Evolutionary conservation across 2,329 filamentous ascomycete genomes (phyloP), one percentile per base, ranked within the genome.

Genomic region (Alternaria ethzedia): DNA sequence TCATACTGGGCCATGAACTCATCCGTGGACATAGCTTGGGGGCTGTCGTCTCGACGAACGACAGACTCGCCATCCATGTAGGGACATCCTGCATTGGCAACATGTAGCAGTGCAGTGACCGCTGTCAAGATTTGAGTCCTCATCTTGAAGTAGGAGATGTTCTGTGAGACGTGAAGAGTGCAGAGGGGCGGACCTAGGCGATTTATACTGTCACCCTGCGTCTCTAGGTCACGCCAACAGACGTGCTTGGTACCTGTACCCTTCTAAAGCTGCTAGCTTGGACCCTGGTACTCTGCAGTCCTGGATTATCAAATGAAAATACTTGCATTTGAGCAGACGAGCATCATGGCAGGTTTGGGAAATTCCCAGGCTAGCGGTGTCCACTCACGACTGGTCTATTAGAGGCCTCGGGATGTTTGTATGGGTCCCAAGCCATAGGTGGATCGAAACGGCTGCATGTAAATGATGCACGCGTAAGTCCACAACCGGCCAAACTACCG

Each of bases 1-100:
- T 80, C 78, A 45, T 71, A 81, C 36, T 79, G 63, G n/a, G 68
- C 66, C 66, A 81, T 57, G 57, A 80, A 80, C 11, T 80, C 73
- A 28, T 78, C 72, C 2, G 78, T 79, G 8, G 68, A 63, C 41
- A 52, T 61, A 17, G 70, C 49, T 4, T 57, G 28, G 15, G 62
- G 15, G 26, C 44, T 50, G 2, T 59, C 57, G 60, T 76, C 71
- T 59, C 76, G 67, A 61, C 73, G 74, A 58, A 75, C 69, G 43
- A 65, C 65, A 64, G 72, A 66, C 47, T 78, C 71, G 25, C 62
- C 67, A 26, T 73, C 71, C 79, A 81, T 81, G 56, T 73, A 78
- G n/a, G 79, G 79, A 56, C 79, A 81, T 65, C 64, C 67, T 57
- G 74, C 73, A 43, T 72, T 54, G 28, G 68, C 67, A 60, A 75